Evolutionary conservation across 129 eudicot genomes (phyloP), one percentile per base, ranked within the genome.

Genomic region (Tagetes erecta): DNA sequence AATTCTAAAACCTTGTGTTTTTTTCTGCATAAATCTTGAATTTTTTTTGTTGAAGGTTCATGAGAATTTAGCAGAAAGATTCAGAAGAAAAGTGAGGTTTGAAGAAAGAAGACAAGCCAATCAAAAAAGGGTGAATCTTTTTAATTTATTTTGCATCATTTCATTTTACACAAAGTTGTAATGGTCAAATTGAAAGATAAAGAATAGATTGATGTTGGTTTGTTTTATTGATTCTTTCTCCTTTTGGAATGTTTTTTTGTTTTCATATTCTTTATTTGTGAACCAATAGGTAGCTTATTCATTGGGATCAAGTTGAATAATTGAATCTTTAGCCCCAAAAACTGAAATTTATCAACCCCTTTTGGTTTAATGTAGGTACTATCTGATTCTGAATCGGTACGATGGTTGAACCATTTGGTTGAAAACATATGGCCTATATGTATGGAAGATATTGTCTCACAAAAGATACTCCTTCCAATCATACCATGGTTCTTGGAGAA

Each of bases 401-500:
- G 97, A 66, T 93, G 98, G 98, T 72, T 93, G 83, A 93, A 93
- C 82, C 75, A 93, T 81, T 87, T 92, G 51, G 51, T 93, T 50
- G 98, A 93, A 53, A 93, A 69, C 75, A 93, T 93, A 0, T 93
- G 98, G 98, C 88, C 89, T 52, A 73, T 93, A 58, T 93, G 95
- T 81, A 80, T 93, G 91, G 96, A 90, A 68, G 76, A 84, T 50
- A 90, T 90, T 39, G 86, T 90, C 68, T 93, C 98, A 5, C 96
- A 93, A 83, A 86, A 84, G 56, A 62, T 93, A 50, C 89, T 93
- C 62, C 95, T 90, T 38, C 92, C 96, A 14, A 93, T 93, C 12
- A 67, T 93, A 36, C 98, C 98, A 37, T 93, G 98, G 98, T 93
- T 93, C 79, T 70, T 93, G 85, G 80, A 93, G 76, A 93, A 93